Evolutionary conservation across 371 early-diverging fungal genomes (phyloP).

Genomic region (Mortierella sp.): DNA sequence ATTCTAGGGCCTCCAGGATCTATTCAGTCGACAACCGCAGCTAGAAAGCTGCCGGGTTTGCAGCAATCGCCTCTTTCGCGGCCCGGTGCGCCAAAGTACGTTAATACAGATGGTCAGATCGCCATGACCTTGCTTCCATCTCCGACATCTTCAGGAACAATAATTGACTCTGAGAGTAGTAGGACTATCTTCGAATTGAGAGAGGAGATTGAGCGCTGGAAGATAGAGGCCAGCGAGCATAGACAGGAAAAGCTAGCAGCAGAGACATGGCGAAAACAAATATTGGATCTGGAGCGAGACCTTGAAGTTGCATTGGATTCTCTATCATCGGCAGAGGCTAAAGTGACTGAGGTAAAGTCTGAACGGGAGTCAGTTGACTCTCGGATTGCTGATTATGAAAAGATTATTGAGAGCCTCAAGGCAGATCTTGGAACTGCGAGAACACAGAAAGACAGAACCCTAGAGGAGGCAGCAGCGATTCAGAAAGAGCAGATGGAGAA

Average conservation of each 20-base stretch:
- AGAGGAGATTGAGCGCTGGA: constrained; percentile 48
- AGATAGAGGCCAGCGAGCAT: constrained; percentile 23
- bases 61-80: constrained; percentile 20
- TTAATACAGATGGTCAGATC: constrained; percentile 6
- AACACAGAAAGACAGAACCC: constrained; percentile 1
- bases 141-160: background rate
- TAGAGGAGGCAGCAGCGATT: background rate
- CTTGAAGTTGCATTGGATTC: constrained; percentile 46
- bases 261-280: constrained; percentile 37
- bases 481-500: constrained; percentile 14
- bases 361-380: constrained; percentile 15
- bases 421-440: constrained; percentile 10
- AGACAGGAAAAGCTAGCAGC: constrained; percentile 17
- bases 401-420: constrained; percentile 21
- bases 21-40: constrained; percentile 4
- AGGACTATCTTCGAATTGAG: constrained; percentile 20
- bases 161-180: constrained; percentile 12
- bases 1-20: constrained; percentile 18
- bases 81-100: background rate
- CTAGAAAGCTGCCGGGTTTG: constrained; percentile 9
- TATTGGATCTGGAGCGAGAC: constrained; percentile 40
- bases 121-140: background rate
- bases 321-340: constrained; percentile 31
- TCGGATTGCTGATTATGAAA: constrained; percentile 2
- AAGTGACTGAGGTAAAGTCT: constrained; percentile 18